Conservation (phyloP, 306 rosid species). For the Cucumis hystrix region DNA sequence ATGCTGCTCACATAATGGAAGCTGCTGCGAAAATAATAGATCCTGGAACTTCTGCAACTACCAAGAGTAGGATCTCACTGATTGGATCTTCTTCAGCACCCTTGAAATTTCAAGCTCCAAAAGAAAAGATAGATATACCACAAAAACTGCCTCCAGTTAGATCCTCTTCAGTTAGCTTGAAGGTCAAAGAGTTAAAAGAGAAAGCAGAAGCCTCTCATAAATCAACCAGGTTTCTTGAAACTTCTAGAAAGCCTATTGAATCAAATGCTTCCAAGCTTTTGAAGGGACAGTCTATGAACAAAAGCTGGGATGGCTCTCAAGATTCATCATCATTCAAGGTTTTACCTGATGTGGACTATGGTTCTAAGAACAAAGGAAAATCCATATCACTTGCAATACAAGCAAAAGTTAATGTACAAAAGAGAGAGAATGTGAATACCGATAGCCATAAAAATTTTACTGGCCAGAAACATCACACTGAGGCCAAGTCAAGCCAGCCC, state of each 20-base stretch:
- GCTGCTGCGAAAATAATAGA: conserved; percentile 91
- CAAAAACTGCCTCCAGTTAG: conserved; percentile 37
- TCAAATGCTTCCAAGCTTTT: conserved; percentile 66
- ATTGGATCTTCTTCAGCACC: conserved; percentile 46
- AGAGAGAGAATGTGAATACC: conserved; percentile 63
- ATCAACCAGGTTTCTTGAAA: conserved; percentile 36
- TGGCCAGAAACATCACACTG: conserved; percentile 46
- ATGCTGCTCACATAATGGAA: conserved; percentile 91
- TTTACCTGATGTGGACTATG: conserved; percentile 28
- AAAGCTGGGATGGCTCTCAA: conserved; percentile 77
- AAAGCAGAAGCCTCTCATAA: conserved; percentile 43
- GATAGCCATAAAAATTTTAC: conserved; percentile 32
- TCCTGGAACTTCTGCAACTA: conserved; percentile 39
- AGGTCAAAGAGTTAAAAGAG: conserved; percentile 42
- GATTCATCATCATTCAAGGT: conserved; percentile 41
- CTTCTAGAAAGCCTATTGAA: conserved; percentile 44
- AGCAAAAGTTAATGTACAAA: conserved; percentile 94
- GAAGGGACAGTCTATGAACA: conserved; percentile 74
- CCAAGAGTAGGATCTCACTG: conserved; percentile 38
- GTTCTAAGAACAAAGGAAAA: conserved; percentile 40
- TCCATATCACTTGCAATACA: conserved; percentile 92
- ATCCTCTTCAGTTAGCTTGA: conserved; percentile 39
- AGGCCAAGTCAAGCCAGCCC: conserved; percentile 37
- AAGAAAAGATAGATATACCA: conserved; percentile 58
- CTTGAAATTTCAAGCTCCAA: conserved; percentile 63